Evolutionary conservation across 2,329 filamentous ascomycete genomes (phyloP).

Genomic region (Graphium sp.): DNA sequence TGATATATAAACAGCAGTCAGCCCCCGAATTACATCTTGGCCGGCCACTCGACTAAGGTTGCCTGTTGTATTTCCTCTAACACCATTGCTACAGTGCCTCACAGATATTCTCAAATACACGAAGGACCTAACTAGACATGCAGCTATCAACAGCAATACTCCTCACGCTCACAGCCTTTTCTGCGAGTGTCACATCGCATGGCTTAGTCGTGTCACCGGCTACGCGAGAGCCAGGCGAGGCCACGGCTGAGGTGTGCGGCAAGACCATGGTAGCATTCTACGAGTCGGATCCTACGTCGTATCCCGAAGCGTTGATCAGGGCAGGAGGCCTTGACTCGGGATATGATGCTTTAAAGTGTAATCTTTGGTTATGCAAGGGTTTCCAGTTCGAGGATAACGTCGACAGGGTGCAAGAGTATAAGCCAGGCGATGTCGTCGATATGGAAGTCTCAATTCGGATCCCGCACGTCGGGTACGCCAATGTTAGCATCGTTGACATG

Average conservation of each 20-base stretch:
- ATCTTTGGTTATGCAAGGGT: constrained; percentile 14
- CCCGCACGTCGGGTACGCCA: constrained; percentile 18
- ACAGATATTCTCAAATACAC: no score
- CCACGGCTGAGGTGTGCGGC: constrained; percentile 4
- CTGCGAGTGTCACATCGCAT: constrained; percentile 1
- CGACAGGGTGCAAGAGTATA: constrained; percentile 10
- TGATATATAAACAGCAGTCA: no score
- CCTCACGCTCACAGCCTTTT: constrained; percentile 2
- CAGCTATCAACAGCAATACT: no score
- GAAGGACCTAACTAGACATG: no score
- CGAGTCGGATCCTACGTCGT: constrained; percentile 14
- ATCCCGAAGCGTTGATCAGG: constrained; percentile 14
- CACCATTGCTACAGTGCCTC: no score
- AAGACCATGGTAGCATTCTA: constrained; percentile 12
- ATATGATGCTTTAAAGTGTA: constrained; percentile 12
- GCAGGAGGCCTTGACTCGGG: constrained; percentile 10
- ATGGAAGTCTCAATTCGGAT: constrained; percentile 20
- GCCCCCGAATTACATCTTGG: no score
- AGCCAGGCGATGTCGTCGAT: constrained; percentile 16
- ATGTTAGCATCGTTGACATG: constrained; percentile 30
- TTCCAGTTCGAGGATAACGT: constrained; percentile 14
- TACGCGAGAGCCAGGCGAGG: constrained; percentile 2
- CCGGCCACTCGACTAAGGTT: no score
- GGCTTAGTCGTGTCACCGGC: constrained; percentile 3
- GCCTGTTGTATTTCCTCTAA: no score